Conservation (phyloP, 2,329 filamentous ascomycete species). For the Clarireedia homoeocarpa region DNA sequence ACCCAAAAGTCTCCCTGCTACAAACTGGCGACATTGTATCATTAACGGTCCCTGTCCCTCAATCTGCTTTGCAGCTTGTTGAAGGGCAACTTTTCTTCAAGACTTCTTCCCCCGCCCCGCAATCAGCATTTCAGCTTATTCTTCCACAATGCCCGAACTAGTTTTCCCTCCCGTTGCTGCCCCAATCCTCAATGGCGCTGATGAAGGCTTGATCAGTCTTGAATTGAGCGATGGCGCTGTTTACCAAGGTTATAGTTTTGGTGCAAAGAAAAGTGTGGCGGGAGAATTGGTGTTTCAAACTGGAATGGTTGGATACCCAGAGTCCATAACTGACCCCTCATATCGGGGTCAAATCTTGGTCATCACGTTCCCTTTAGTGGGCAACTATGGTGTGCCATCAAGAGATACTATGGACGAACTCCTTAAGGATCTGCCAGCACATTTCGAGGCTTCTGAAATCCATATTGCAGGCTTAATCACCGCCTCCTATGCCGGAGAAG, state of each 20-base stretch:
- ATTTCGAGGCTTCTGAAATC: conserved; percentile 90
- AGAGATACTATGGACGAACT: conserved; percentile 78
- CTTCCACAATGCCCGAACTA: conserved; percentile 11
- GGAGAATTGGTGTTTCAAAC: conserved; percentile 99
- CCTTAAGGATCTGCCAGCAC: conserved; percentile 74
- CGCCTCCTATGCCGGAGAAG: conserved; percentile 86
- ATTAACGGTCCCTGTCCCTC: conserved; percentile 7
- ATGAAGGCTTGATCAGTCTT: conserved; percentile 67
- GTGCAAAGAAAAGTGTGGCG: conserved; percentile 86
- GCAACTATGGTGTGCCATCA: conserved; percentile 95
- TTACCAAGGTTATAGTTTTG: conserved; percentile 94
- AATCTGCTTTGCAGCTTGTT: conserved; percentile 16
- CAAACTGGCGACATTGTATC: conserved; percentile 7
- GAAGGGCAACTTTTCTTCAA: conserved; percentile 7
- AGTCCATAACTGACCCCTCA: conserved; percentile 82
- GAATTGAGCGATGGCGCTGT: conserved; percentile 88
- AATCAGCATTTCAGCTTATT: not conserved
- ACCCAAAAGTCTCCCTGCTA: not conserved
- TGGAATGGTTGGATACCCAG: conserved; percentile 97
- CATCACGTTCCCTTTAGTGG: conserved; percentile 89
- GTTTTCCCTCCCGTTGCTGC: conserved; percentile 20
- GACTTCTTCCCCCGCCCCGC: not conserved
- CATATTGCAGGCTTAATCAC: conserved; percentile 89
- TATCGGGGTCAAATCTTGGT: conserved; percentile 92
- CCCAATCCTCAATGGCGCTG: conserved; percentile 22